These are phyloP conservation scores for Heritiera littoralis DNA, from an alignment of 345 rosid genomes.

Conservation along the genomic window DNA sequence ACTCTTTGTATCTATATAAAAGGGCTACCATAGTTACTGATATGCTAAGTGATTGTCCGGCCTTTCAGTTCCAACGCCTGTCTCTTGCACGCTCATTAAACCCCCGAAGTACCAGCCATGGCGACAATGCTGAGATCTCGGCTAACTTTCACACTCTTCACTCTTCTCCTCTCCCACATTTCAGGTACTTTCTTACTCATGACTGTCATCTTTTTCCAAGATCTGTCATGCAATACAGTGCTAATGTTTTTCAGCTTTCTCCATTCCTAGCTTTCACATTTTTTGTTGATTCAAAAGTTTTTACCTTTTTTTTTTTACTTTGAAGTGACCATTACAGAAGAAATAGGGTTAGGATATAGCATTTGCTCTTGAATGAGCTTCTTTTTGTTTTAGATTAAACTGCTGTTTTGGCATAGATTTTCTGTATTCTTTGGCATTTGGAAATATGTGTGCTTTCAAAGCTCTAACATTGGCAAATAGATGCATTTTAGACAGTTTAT, in stretches of 20 bases:
- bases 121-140: slow-evolving; percentile 15
- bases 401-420: too few relatives aligned
- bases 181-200: slow-evolving; percentile 32
- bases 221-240: background rate
- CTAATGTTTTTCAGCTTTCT: background rate
- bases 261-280: background rate
- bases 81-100: background rate
- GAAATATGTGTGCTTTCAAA: background rate
- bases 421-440: background rate
- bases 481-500: background rate
- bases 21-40: background rate
- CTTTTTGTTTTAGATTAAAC: background rate
- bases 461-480: background rate
- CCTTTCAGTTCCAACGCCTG: background rate
- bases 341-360: background rate
- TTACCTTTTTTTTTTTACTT: background rate
- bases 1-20: background rate
- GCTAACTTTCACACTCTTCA: slow-evolving; percentile 6
- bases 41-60: background rate
- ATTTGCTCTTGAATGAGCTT: background rate
- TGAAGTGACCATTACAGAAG: too few relatives aligned
- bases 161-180: slow-evolving; percentile 40
- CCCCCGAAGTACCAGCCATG: background rate
- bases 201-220: background rate
- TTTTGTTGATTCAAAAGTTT: too few relatives aligned